These are phyloP conservation scores for Apiospora phragmitis DNA, from an alignment of 2,329 filamentous ascomycete species.

Conservation along the genomic window DNA sequence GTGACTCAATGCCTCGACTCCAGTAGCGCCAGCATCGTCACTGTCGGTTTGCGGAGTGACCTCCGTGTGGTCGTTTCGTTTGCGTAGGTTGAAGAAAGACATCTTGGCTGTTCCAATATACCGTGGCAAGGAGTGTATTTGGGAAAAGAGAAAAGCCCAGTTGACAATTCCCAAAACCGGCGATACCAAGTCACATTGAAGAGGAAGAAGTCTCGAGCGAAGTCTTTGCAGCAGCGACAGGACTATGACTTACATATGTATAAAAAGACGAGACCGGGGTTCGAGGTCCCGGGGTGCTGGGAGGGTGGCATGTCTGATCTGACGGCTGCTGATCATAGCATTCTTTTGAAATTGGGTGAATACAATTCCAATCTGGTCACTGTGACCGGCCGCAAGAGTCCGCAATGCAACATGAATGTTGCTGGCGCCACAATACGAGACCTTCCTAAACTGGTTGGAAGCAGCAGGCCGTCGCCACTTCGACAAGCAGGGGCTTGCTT, in stretches of 20 bases:
- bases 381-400: background rate
- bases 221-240: background rate
- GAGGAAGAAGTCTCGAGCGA: background rate
- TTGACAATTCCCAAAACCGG: background rate
- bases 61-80: slow-evolving; percentile 20
- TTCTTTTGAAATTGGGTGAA: background rate
- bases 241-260: background rate
- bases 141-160: slow-evolving; percentile 9
- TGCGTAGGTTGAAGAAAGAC: slow-evolving; percentile 26
- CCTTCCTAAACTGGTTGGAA: slow-evolving; percentile 3
- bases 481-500: background rate
- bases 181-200: background rate
- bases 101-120: slow-evolving; percentile 15
- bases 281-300: background rate
- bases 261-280: background rate
- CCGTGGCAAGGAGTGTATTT: background rate
- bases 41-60: slow-evolving; percentile 20
- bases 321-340: background rate
- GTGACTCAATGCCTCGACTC: slow-evolving; percentile 21
- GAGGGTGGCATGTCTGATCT: background rate
- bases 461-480: background rate
- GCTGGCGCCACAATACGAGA: background rate
- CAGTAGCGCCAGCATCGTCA: slow-evolving; percentile 17
- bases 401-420: background rate
- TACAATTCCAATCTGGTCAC: background rate